A percentile compares a stretch with the other conserved stretches of the same genome.
These are phyloP conservation scores for Haplosporangium gracile DNA, from an alignment of 192 early-diverging fungal species.

Conservation along the genomic window DNA sequence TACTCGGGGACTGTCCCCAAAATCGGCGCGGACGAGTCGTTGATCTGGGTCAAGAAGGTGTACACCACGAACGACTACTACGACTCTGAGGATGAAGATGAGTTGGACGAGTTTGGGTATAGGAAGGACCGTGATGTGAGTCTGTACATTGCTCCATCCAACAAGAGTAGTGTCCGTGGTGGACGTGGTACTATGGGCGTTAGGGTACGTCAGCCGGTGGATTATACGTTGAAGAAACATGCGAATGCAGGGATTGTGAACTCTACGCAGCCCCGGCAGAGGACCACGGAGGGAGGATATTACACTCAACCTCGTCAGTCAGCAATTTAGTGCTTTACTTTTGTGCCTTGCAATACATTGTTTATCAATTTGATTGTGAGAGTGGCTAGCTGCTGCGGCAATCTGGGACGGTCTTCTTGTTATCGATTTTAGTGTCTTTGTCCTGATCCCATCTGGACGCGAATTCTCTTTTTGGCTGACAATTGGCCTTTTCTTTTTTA, in stretches of 20 bases:
- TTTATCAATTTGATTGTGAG: no score
- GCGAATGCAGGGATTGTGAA: not conserved
- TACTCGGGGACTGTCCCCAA: not conserved
- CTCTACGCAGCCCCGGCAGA: constrained; percentile 1
- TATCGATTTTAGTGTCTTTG: no score
- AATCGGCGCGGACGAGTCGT: not conserved
- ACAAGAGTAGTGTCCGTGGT: not conserved
- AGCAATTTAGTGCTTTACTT: not conserved
- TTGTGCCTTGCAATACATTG: not conserved
- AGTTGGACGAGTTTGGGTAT: constrained; percentile 35
- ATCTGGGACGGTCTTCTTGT: no score
- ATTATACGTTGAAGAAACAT: constrained; percentile 5
- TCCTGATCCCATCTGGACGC: no score
- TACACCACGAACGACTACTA: constrained; percentile 23
- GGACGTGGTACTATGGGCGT: not conserved
- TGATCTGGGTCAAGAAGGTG: constrained; percentile 42
- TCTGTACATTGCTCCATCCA: not conserved
- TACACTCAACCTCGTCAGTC: constrained; percentile 24
- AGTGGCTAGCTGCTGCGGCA: no score
- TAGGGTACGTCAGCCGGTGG: not conserved
- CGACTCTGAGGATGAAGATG: constrained; percentile 29
- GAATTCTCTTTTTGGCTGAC: no score
- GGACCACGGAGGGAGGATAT: not conserved
- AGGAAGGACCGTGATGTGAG: constrained; percentile 41
- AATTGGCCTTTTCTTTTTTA: no score